Evolutionary conservation across 805 yeast species (phyloP).

Genomic region (Schizosaccharomyces cryophilus): DNA sequence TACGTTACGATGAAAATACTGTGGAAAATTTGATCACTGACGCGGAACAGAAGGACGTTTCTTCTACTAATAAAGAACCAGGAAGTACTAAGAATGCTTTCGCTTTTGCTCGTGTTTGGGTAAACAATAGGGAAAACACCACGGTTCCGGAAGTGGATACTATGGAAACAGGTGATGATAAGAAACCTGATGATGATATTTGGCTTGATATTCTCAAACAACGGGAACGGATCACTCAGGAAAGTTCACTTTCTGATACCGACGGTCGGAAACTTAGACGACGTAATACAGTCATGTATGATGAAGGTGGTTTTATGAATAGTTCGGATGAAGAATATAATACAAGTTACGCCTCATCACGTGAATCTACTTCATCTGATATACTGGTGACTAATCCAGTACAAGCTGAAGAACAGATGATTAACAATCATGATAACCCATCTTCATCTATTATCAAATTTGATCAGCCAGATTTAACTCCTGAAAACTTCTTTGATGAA

Average conservation of each 20-base stretch:
- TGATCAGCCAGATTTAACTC: neutral
- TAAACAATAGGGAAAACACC: neutral
- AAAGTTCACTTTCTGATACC: too few relatives aligned
- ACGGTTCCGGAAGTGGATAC: neutral
- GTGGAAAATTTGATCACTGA: constrained; percentile 16
- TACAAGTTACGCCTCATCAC: neutral
- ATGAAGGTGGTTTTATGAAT: neutral
- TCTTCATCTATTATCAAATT: too few relatives aligned
- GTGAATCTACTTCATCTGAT: neutral
- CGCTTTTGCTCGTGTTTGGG: neutral
- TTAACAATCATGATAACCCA: too few relatives aligned
- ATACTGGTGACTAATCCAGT: neutral
- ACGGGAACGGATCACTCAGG: neutral
- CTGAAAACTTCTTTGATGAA: neutral
- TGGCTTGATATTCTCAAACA: neutral
- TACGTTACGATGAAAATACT: constrained; percentile 40
- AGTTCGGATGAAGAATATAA: neutral
- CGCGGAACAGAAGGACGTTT: neutral
- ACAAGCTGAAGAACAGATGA: too few relatives aligned
- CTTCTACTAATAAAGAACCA: neutral
- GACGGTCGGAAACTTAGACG: neutral
- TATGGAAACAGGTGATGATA: neutral
- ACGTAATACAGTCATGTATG: neutral
- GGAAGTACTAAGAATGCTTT: neutral
- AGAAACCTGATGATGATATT: neutral